Evolutionary conservation across 2,329 filamentous ascomycete species (phyloP).

Genomic region (Tolypocladium ovalisporum): DNA sequence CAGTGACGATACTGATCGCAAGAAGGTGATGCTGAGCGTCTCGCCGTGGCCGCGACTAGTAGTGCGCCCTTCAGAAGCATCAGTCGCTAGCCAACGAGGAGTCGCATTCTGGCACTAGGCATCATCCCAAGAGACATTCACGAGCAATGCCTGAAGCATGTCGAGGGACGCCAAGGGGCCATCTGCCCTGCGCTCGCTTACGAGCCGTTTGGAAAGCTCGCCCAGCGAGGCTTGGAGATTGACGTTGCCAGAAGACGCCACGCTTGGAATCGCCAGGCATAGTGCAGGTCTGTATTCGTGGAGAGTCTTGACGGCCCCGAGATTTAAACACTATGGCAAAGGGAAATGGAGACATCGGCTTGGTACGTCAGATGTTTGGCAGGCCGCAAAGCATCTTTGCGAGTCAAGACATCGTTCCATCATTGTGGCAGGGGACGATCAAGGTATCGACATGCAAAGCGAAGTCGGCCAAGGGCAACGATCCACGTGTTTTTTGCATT

Average conservation of each 20-base stretch:
- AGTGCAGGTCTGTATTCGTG: not conserved
- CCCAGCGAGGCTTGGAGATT: not conserved
- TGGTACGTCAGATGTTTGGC: not conserved
- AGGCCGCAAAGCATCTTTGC: not conserved
- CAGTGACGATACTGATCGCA: not conserved
- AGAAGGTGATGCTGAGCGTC: not conserved
- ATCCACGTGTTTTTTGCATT: too few relatives aligned
- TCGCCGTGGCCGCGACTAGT: not conserved
- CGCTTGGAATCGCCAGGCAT: not conserved
- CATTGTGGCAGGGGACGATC: too few relatives aligned
- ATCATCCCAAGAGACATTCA: not conserved
- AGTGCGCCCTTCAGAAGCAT: not conserved
- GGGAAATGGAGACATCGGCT: not conserved
- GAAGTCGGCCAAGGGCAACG: too few relatives aligned
- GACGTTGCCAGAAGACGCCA: not conserved
- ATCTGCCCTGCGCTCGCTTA: not conserved
- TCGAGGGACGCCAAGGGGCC: not conserved
- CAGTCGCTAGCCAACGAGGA: not conserved
- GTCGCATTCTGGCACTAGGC: too few relatives aligned
- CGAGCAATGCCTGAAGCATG: not conserved
- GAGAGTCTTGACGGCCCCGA: not conserved
- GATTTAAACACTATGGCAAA: not conserved
- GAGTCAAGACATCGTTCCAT: not conserved
- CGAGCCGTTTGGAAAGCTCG: not conserved
- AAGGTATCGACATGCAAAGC: too few relatives aligned